Evolutionary conservation across 148 eudicot genomes (phyloP).

Genomic region (Amaranthus hypochondriacus): DNA sequence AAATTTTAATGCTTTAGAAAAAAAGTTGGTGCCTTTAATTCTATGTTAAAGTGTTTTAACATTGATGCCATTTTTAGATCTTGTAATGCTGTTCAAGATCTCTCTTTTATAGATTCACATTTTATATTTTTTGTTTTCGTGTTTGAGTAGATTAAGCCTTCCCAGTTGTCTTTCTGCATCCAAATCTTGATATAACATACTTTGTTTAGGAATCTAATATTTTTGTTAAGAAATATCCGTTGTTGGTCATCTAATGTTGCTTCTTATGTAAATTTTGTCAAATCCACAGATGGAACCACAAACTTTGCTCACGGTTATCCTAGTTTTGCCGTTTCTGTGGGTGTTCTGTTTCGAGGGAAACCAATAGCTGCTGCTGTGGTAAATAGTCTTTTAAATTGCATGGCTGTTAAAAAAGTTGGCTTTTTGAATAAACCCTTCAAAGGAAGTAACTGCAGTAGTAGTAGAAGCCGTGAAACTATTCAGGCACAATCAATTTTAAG

Average conservation of each 20-base stretch:
- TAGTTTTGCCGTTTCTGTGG: conserved; percentile 94
- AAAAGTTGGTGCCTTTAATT: neutral
- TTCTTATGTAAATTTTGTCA: neutral
- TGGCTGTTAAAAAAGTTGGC: neutral
- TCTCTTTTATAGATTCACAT: neutral
- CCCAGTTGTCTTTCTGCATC: neutral
- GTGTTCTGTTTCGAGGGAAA: conserved; percentile 79
- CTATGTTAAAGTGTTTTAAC: neutral
- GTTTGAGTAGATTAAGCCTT: neutral
- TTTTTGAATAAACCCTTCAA: neutral
- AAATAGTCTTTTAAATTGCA: conserved; percentile 10
- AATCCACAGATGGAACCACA: conserved; percentile 82
- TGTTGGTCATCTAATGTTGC: neutral
- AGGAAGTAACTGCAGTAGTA: neutral
- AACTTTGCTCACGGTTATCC: conserved; percentile 98
- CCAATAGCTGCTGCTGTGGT: conserved; percentile 98
- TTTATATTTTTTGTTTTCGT: neutral
- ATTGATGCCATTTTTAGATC: neutral
- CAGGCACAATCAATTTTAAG: neutral
- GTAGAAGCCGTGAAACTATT: neutral
- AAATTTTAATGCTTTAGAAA: neutral
- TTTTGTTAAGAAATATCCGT: neutral
- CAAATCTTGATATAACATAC: neutral
- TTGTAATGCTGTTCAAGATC: neutral
- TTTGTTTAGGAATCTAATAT: conserved; percentile 4